Conservation (phyloP, 352 stramenopile genomes). For the Phytophthora nicotianae region DNA sequence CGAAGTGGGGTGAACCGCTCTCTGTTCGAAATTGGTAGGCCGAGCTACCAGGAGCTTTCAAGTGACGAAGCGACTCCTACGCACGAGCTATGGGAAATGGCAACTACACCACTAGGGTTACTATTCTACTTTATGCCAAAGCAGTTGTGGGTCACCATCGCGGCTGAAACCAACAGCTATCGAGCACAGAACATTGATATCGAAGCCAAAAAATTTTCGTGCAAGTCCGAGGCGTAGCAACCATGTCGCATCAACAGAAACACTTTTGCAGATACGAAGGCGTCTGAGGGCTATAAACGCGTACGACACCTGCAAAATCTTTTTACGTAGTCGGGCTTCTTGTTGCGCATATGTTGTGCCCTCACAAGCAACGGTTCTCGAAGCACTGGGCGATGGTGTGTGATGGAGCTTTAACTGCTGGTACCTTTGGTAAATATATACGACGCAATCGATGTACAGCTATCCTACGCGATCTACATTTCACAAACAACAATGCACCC, state of each 20-base stretch:
- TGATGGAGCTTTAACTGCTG: background rate
- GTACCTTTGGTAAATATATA: background rate
- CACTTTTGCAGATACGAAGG: background rate
- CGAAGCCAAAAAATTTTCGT: too few relatives aligned
- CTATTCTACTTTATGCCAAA: too few relatives aligned
- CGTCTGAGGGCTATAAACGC: background rate
- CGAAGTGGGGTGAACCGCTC: background rate
- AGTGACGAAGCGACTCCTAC: background rate
- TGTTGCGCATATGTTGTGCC: background rate
- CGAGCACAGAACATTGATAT: background rate
- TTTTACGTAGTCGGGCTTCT: background rate
- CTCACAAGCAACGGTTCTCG: background rate
- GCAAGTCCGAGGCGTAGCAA: too few relatives aligned
- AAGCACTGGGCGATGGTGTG: background rate
- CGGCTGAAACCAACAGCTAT: background rate
- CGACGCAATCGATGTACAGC: background rate
- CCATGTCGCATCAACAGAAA: background rate
- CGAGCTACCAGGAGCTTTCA: background rate
- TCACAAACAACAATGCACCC: background rate
- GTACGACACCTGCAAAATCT: background rate
- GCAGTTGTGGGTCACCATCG: too few relatives aligned
- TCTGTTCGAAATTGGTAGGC: background rate
- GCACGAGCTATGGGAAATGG: too few relatives aligned
- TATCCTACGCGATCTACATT: background rate
- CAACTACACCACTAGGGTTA: too few relatives aligned